phyloP scores from a whole-genome alignment of 2,329 filamentous ascomycete species.

The Talaromyces albobiverticillius region DNA sequence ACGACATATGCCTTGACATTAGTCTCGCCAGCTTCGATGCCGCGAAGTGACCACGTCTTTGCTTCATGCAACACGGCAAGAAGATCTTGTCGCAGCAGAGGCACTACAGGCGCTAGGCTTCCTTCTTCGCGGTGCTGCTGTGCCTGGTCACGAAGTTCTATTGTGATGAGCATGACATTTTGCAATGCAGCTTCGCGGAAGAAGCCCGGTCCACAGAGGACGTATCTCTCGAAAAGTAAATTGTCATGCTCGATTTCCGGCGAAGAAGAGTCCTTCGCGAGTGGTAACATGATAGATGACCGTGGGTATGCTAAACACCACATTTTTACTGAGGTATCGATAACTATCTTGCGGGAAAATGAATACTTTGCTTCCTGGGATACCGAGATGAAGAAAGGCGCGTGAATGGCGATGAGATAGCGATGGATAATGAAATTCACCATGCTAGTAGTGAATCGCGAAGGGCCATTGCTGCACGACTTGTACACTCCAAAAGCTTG shows the following conservation, averaged over 20 bases:
- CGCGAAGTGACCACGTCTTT: constrained; percentile 37
- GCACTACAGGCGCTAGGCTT: constrained; percentile 20
- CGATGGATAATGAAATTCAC: constrained; percentile 28
- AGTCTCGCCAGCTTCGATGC: constrained; percentile 50
- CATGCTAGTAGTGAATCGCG: constrained; percentile 17
- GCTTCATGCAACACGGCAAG: constrained; percentile 38
- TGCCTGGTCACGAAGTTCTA: constrained; percentile 25
- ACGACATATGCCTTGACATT: constrained; percentile 56
- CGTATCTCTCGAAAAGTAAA: no score
- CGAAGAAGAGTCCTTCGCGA: not conserved
- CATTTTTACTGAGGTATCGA: constrained; percentile 49
- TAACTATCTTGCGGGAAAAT: constrained; percentile 49
- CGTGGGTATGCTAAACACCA: constrained; percentile 40
- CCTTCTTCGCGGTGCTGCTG: constrained; percentile 21
- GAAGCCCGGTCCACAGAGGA: constrained; percentile 32
- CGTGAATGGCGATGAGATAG: constrained; percentile 27
- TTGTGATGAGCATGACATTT: constrained; percentile 20
- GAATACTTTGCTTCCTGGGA: constrained; percentile 28
- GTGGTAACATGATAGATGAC: constrained; percentile 14
- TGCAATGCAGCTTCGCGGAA: constrained; percentile 19
- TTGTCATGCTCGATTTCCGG: constrained; percentile 4
- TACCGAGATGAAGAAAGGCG: constrained; percentile 17
- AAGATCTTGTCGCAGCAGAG: constrained; percentile 24
- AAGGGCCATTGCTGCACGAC: not conserved
- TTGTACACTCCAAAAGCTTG: constrained; percentile 22